These are phyloP conservation scores for Lentinus tigrinus DNA, from an alignment of 768 basidiomycete genomes.

Conservation along the genomic window DNA sequence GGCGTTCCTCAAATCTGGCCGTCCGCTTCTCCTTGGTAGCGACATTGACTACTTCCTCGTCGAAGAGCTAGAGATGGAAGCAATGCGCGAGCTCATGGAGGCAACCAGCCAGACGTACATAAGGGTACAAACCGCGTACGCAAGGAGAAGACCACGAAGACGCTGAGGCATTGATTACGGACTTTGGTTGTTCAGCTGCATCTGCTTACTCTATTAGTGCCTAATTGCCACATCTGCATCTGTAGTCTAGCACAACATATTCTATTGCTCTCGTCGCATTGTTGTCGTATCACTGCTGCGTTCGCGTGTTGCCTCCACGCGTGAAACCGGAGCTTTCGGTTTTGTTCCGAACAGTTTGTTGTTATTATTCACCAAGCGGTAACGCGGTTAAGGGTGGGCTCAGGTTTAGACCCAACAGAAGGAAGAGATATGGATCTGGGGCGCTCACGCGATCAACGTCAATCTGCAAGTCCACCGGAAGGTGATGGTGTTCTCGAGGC, in stretches of 20 bases:
- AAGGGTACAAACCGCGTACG: slow-evolving; percentile 60
- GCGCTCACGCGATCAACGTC: too few species aligned
- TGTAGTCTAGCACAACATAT: not conserved
- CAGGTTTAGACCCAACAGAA: too few species aligned
- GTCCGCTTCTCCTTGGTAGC: slow-evolving; percentile 65
- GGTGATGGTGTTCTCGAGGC: too few species aligned
- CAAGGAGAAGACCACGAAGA: slow-evolving; percentile 41
- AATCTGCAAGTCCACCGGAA: too few species aligned
- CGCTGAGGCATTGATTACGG: not conserved
- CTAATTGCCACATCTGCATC: not conserved
- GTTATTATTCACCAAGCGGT: too few species aligned
- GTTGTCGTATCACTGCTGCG: too few species aligned
- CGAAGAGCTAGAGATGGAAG: slow-evolving; percentile 50
- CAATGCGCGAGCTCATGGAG: slow-evolving; percentile 50
- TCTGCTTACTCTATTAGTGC: not conserved
- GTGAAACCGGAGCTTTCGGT: too few species aligned
- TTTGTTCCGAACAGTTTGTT: too few species aligned
- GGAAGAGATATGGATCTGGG: too few species aligned
- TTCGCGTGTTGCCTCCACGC: too few species aligned
- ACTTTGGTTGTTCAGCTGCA: not conserved
- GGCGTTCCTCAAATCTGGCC: slow-evolving; percentile 64
- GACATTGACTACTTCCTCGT: slow-evolving; percentile 57
- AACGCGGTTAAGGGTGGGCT: too few species aligned
- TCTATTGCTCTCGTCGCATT: not conserved
- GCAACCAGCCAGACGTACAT: slow-evolving; percentile 49